Percentiles rank a stretch among this genome's conserved stretches.
These are phyloP conservation scores for Cercospora sojina DNA, from an alignment of 2,329 filamentous ascomycete genomes.

Conservation along the genomic window DNA sequence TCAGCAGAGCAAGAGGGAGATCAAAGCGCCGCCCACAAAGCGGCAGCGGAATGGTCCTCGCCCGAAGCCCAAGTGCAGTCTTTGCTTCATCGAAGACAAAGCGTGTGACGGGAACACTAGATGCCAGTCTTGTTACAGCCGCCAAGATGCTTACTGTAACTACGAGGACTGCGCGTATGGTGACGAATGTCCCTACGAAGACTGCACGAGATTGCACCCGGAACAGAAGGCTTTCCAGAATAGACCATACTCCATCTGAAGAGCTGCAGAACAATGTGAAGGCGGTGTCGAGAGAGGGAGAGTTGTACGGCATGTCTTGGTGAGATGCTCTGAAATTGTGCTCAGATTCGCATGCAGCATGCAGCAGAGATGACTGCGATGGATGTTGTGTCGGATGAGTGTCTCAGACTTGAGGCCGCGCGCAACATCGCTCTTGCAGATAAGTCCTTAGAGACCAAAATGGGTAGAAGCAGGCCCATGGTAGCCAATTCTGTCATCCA, in stretches of 20 bases:
- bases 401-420: not conserved
- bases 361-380: not conserved
- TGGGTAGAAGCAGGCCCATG: not conserved
- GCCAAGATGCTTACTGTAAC: not conserved
- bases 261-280: not conserved
- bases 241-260: not conserved
- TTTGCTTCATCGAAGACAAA: not conserved
- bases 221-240: conserved; percentile 2
- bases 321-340: not conserved
- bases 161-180: not conserved
- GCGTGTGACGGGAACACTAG: not conserved
- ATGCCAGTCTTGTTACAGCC: not conserved
- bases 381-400: not conserved
- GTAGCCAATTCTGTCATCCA: not conserved
- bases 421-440: not conserved
- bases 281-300: not conserved
- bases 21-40: not conserved
- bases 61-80: not conserved
- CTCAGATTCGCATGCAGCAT: not conserved
- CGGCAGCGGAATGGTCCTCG: not conserved
- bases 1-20: not conserved
- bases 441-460: not conserved
- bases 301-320: not conserved
- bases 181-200: not conserved
- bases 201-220: not conserved